These are phyloP conservation scores for Trichoderma guizhouense DNA, from an alignment of 2,329 filamentous ascomycete species.

Conservation along the genomic window DNA sequence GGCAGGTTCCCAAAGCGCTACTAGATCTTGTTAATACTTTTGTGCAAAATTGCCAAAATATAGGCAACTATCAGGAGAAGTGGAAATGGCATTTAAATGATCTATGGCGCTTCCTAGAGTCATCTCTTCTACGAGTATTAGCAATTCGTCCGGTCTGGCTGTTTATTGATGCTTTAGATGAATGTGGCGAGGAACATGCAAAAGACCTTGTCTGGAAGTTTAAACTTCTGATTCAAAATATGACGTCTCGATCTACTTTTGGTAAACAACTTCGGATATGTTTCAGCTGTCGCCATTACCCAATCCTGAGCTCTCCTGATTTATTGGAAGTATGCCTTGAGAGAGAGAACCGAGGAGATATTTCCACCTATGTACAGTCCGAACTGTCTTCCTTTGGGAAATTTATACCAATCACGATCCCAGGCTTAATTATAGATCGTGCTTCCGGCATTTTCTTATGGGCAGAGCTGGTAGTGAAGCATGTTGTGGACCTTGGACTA, in stretches of 20 bases:
- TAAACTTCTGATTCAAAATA: conserved; percentile 20
- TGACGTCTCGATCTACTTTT: background rate
- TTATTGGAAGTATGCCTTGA: conserved; percentile 30
- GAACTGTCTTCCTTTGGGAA: background rate
- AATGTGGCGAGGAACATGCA: conserved; percentile 29
- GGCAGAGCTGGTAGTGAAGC: conserved; percentile 31
- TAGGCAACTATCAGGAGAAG: conserved; percentile 21
- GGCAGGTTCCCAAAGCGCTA: conserved; percentile 23
- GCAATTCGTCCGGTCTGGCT: conserved; percentile 24
- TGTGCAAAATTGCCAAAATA: background rate
- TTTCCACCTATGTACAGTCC: conserved; percentile 28
- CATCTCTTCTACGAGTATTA: conserved; percentile 24
- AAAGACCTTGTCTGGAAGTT: conserved; percentile 18
- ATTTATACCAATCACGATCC: background rate
- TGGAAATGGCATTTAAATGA: conserved; percentile 30
- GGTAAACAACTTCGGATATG: conserved; percentile 26
- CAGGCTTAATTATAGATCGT: conserved; percentile 24
- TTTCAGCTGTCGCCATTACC: conserved; percentile 34
- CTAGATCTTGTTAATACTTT: conserved; percentile 23
- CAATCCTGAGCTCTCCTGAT: conserved; percentile 21
- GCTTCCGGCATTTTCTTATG: conserved; percentile 37
- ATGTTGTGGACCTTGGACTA: conserved; percentile 3
- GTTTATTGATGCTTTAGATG: conserved; percentile 37
- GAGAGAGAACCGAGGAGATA: conserved; percentile 31
- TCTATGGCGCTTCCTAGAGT: conserved; percentile 24